Percentiles rank a stretch among this genome's conserved stretches.
Evolutionary conservation across 371 early-diverging fungal species (phyloP).

Genomic region (Mortierella sp.): DNA sequence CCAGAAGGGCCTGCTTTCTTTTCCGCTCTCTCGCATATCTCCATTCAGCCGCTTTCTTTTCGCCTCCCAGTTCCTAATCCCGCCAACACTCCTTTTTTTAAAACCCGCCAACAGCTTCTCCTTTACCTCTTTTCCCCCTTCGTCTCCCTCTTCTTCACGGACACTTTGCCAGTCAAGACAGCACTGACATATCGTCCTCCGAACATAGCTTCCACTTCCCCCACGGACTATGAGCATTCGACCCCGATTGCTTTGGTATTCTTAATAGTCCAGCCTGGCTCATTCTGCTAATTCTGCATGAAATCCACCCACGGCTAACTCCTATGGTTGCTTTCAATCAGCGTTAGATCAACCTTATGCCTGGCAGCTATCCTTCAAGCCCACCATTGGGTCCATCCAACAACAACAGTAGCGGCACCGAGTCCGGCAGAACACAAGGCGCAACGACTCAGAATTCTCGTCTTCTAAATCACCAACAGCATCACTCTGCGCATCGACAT

Average conservation of each 20-base stretch:
- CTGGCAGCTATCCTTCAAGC: slow-evolving; percentile 35
- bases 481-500: not conserved
- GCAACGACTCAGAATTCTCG: not conserved
- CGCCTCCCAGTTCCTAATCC: not conserved
- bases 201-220: not conserved
- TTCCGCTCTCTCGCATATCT: not conserved
- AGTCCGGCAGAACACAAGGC: not conserved
- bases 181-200: not conserved
- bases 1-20: not conserved
- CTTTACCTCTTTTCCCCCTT: not conserved
- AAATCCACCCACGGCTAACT: not conserved
- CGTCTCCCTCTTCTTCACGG: not conserved
- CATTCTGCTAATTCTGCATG: no score
- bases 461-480: not conserved
- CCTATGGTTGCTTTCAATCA: not conserved
- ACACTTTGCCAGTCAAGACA: not conserved
- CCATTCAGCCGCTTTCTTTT: not conserved
- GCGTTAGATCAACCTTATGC: slow-evolving; percentile 16
- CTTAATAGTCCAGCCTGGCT: no score
- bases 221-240: not conserved
- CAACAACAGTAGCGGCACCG: not conserved
- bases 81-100: not conserved
- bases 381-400: slow-evolving; percentile 17
- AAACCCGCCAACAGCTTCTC: no score
- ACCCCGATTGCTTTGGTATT: not conserved